These are phyloP conservation scores for Fusarium decemcellulare DNA, from an alignment of 2,329 filamentous ascomycete species.

Conservation along the genomic window DNA sequence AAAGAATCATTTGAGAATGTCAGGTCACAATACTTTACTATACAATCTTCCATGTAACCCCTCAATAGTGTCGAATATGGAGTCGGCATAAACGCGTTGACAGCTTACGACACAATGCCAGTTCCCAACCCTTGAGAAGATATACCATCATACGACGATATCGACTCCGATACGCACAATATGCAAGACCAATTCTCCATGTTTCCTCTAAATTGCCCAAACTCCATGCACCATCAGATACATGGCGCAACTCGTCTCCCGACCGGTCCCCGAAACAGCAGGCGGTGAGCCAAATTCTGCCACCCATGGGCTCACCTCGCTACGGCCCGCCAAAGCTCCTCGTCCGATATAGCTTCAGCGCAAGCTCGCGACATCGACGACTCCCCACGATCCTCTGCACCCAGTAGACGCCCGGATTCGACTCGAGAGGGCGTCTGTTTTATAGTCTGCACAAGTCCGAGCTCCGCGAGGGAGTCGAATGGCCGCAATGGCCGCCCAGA, in stretches of 20 bases:
- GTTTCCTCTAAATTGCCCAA: background rate
- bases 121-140: too few relatives aligned
- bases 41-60: too few relatives aligned
- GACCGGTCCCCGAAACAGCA: constrained; percentile 21
- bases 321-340: constrained; percentile 41
- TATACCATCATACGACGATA: background rate
- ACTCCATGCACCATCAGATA: background rate
- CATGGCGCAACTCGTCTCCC: constrained; percentile 8
- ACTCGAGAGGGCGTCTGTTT: background rate
- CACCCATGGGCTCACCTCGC: constrained; percentile 44
- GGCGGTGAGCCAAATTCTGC: constrained; percentile 41
- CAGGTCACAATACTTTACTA: too few relatives aligned
- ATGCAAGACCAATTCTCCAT: background rate
- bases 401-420: background rate
- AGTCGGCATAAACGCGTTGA: too few relatives aligned
- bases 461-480: constrained; percentile 33
- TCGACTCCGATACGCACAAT: too few relatives aligned
- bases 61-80: too few relatives aligned
- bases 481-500: constrained; percentile 53
- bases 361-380: constrained; percentile 13
- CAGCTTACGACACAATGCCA: too few relatives aligned
- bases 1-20: too few relatives aligned
- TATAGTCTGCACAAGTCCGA: constrained; percentile 6
- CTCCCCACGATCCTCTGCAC: constrained; percentile 5
- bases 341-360: constrained; percentile 37